phyloP scores from a whole-genome alignment of 331 rosid species.

The Dryas integrifolia region DNA sequence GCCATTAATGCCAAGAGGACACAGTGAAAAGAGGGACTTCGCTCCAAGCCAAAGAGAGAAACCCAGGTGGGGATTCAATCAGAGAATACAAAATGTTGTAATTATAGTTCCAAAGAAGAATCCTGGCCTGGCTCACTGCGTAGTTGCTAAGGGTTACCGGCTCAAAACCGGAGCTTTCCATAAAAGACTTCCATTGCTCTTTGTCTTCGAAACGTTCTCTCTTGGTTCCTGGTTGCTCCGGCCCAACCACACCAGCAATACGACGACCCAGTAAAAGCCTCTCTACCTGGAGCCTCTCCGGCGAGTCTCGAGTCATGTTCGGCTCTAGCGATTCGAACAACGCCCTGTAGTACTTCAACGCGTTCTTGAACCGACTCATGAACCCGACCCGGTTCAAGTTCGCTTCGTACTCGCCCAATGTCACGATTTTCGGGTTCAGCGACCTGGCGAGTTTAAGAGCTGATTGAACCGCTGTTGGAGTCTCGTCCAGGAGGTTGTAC shows the following conservation, averaged over 20 bases:
- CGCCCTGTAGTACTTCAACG: slow-evolving; percentile 64
- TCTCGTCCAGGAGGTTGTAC: slow-evolving; percentile 71
- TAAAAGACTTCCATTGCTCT: slow-evolving; percentile 69
- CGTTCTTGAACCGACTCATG: slow-evolving; percentile 55
- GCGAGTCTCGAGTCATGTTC: slow-evolving; percentile 53
- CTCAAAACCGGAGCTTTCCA: slow-evolving; percentile 71
- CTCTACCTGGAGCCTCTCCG: slow-evolving; percentile 71
- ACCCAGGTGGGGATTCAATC: slow-evolving; percentile 66
- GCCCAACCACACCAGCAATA: slow-evolving; percentile 51
- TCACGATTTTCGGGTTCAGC: slow-evolving; percentile 65
- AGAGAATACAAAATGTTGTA: slow-evolving; percentile 57
- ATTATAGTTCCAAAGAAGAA: slow-evolving; percentile 71
- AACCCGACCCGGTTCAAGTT: slow-evolving; percentile 59
- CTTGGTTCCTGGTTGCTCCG: slow-evolving; percentile 34
- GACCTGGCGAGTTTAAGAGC: slow-evolving; percentile 73
- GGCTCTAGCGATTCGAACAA: slow-evolving; percentile 86
- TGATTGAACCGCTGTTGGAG: slow-evolving; percentile 43
- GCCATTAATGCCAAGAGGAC: slow-evolving; percentile 82
- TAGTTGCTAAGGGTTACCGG: slow-evolving; percentile 72
- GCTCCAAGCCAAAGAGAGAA: slow-evolving; percentile 85
- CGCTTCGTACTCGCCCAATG: slow-evolving; percentile 86
- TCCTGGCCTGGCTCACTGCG: slow-evolving; percentile 80
- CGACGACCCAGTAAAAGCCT: slow-evolving; percentile 67
- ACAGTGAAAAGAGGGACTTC: slow-evolving; percentile 76
- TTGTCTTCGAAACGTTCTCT: slow-evolving; percentile 73